phyloP scores from a whole-genome alignment of 495 filamentous ascomycete species.

The Astrothelium subdiscretum region DNA sequence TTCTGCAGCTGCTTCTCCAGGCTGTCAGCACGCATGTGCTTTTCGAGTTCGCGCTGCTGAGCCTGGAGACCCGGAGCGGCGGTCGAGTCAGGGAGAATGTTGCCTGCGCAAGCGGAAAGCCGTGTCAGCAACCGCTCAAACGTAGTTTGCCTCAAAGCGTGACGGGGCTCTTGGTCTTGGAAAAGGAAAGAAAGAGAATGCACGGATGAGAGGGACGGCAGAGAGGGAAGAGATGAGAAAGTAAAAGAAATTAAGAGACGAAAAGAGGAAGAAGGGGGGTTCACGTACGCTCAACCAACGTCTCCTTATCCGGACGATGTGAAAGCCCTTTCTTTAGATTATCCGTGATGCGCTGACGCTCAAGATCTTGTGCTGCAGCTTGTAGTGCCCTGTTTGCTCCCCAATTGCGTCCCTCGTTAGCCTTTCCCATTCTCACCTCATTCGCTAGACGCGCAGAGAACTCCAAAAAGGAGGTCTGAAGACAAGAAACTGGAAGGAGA shows the following conservation, averaged over 20 bases:
- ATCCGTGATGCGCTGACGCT: constrained; percentile 51
- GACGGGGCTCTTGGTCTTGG: too few species aligned
- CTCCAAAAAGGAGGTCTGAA: too few species aligned
- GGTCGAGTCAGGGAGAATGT: constrained; percentile 71
- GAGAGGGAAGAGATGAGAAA: neutral
- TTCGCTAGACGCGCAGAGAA: too few species aligned
- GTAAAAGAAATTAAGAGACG: constrained; percentile 1
- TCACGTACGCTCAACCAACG: constrained; percentile 63
- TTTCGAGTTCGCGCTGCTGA: constrained; percentile 68
- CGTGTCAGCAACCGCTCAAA: too few species aligned
- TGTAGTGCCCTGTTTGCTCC: constrained; percentile 38
- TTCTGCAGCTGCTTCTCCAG: constrained; percentile 72
- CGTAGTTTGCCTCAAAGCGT: too few species aligned
- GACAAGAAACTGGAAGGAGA: neutral
- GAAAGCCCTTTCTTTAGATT: constrained; percentile 55
- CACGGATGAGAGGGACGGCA: neutral
- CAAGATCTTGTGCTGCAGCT: constrained; percentile 48
- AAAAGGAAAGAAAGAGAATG: too few species aligned
- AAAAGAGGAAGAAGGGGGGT: constrained; percentile 5
- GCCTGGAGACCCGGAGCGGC: constrained; percentile 65
- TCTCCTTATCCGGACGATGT: constrained; percentile 51
- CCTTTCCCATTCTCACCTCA: neutral
- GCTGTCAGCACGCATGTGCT: constrained; percentile 71
- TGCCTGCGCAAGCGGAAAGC: constrained; percentile 35
- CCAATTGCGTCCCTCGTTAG: constrained; percentile 23